Evolutionary conservation across 2,329 filamentous ascomycete species (phyloP).

Genomic region (Xylariaceae sp.): DNA sequence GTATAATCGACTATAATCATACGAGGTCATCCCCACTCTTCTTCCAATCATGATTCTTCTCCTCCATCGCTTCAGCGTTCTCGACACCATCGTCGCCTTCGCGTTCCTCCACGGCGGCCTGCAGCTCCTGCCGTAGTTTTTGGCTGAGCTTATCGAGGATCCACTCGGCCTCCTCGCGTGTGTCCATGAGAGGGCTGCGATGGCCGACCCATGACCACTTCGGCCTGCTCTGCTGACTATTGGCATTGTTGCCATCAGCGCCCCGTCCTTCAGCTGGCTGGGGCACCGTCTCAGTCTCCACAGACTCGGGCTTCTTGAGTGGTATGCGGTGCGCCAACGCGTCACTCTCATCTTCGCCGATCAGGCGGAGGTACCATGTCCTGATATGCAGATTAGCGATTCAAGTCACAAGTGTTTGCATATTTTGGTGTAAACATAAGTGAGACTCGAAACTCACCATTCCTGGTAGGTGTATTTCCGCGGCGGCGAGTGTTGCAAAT

Average conservation of each 20-base stretch:
- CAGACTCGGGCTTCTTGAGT: constrained; percentile 18
- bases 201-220: constrained; percentile 78
- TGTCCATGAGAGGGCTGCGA: constrained; percentile 72
- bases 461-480: constrained; percentile 71
- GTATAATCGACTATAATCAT: background rate
- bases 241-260: background rate
- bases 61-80: constrained; percentile 33
- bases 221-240: background rate
- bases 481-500: constrained; percentile 63
- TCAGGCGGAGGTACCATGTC: constrained; percentile 82
- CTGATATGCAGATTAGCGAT: constrained; percentile 47
- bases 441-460: constrained; percentile 33
- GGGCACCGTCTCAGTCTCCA: background rate
- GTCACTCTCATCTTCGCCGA: constrained; percentile 68
- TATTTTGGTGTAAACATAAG: background rate
- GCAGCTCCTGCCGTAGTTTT: constrained; percentile 60
- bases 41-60: constrained; percentile 48
- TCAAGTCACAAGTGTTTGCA: background rate
- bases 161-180: constrained; percentile 74
- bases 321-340: constrained; percentile 56
- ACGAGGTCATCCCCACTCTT: background rate
- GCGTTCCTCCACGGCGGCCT: constrained; percentile 32
- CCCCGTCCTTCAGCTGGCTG: background rate
- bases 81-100: constrained; percentile 19
- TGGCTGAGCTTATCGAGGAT: constrained; percentile 69